These are phyloP conservation scores for Magnaporthales sp. DNA, from an alignment of 2,329 filamentous ascomycete species.

Conservation along the genomic window DNA sequence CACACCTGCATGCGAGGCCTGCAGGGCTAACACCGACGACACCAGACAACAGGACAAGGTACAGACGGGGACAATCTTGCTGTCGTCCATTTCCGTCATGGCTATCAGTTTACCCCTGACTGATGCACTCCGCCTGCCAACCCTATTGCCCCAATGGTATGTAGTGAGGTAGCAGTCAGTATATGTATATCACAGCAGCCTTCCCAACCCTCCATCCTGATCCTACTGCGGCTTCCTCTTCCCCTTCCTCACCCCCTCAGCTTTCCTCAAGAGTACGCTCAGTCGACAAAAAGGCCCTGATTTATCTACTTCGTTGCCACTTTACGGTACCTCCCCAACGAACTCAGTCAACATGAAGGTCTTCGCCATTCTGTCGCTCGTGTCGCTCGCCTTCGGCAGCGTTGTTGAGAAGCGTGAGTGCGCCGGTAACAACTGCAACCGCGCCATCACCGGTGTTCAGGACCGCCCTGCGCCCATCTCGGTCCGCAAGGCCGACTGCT, in stretches of 20 bases:
- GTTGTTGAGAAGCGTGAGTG: conserved; percentile 26
- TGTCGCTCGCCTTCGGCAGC: conserved; percentile 25
- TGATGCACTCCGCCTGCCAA: not conserved
- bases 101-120: not conserved
- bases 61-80: not conserved
- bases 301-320: not conserved
- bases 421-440: conserved; percentile 37
- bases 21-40: not conserved
- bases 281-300: not conserved
- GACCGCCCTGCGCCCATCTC: conserved; percentile 23
- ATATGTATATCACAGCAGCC: not conserved
- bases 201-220: not conserved
- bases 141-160: not conserved
- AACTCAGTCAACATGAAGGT: conserved; percentile 29
- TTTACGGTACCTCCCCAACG: conserved; percentile 6
- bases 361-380: conserved; percentile 26
- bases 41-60: not conserved
- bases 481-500: conserved; percentile 29
- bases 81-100: not conserved
- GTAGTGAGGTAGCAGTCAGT: not conserved
- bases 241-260: conserved; percentile 1
- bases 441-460: conserved; percentile 34
- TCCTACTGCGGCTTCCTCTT: not conserved
- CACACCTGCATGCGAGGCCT: not conserved
- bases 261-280: not conserved